These are phyloP conservation scores for Ganoderma resinaceum DNA, from an alignment of 1,284 basidiomycete species.

Conservation along the genomic window DNA sequence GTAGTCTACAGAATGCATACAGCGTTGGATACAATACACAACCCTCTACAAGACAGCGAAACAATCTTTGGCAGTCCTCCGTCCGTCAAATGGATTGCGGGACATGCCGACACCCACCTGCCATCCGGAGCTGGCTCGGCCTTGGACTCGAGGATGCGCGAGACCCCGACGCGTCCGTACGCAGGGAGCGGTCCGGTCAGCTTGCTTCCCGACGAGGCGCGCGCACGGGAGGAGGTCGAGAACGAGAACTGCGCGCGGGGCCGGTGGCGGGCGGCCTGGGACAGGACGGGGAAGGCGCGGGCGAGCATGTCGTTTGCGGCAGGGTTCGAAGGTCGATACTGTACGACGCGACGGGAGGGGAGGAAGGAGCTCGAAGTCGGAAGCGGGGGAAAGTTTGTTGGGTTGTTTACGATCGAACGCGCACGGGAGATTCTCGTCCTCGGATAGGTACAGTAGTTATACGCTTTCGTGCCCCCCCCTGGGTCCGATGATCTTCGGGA, in stretches of 20 bases:
- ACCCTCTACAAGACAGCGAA: too few relatives aligned
- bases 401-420: too few relatives aligned
- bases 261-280: not conserved
- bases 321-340: not conserved
- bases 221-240: not conserved
- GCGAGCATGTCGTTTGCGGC: not conserved
- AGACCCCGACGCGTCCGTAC: not conserved
- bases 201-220: not conserved
- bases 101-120: not conserved
- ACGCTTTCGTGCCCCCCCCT: not conserved
- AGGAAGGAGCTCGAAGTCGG: too few relatives aligned
- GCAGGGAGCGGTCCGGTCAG: not conserved
- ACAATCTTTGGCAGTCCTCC: too few relatives aligned
- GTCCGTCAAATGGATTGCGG: too few relatives aligned
- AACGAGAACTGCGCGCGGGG: not conserved
- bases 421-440: not conserved
- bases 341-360: too few relatives aligned
- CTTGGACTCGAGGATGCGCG: not conserved
- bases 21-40: too few relatives aligned
- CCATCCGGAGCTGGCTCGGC: too few relatives aligned
- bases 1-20: too few relatives aligned
- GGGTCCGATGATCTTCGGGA: not conserved
- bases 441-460: not conserved
- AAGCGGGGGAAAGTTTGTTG: too few relatives aligned
- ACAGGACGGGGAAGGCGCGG: not conserved